These are phyloP conservation scores for Leccinum griseonigrum DNA, from an alignment of 1,284 basidiomycete genomes.

Conservation along the genomic window DNA sequence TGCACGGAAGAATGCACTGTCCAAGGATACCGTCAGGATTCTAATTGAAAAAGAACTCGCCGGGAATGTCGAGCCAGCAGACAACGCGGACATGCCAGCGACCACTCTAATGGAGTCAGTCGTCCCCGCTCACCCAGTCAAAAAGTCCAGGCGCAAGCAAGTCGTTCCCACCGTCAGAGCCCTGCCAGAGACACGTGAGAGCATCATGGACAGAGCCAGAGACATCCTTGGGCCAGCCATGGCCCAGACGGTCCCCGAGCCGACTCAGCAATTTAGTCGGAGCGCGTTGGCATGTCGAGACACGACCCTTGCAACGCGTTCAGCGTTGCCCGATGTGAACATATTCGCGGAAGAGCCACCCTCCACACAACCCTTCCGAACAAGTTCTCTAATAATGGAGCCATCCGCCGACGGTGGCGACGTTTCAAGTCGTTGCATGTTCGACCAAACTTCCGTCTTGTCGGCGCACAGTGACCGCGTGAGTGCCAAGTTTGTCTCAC, in stretches of 20 bases:
- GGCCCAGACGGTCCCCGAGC: slow-evolving; percentile 7
- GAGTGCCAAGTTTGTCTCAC: slow-evolving; percentile 5
- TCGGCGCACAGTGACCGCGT: slow-evolving; percentile 7
- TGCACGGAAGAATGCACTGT: slow-evolving; percentile 55
- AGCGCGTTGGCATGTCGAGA: slow-evolving; percentile 21
- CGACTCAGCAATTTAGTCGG: slow-evolving; percentile 34
- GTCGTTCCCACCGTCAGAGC: slow-evolving; percentile 46
- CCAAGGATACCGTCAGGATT: slow-evolving; percentile 51
- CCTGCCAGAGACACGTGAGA: slow-evolving; percentile 45
- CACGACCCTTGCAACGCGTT: not conserved
- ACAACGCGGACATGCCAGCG: slow-evolving; percentile 14
- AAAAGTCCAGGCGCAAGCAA: slow-evolving; percentile 41
- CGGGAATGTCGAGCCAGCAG: not conserved
- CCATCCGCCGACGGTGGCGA: not conserved
- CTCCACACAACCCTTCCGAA: slow-evolving; percentile 43
- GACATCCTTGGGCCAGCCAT: slow-evolving; percentile 37
- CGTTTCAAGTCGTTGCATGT: slow-evolving; percentile 11
- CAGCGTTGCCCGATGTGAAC: not conserved
- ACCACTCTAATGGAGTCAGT: slow-evolving; percentile 56
- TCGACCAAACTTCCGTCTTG: slow-evolving; percentile 16
- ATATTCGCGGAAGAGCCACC: slow-evolving; percentile 8
- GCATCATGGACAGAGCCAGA: slow-evolving; percentile 55
- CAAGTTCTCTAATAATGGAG: slow-evolving; percentile 31
- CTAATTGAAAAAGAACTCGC: slow-evolving; percentile 51
- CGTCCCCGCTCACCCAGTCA: slow-evolving; percentile 45